These are phyloP conservation scores for Podaxis sp. DNA, from an alignment of 768 basidiomycete genomes.

Conservation along the genomic window DNA sequence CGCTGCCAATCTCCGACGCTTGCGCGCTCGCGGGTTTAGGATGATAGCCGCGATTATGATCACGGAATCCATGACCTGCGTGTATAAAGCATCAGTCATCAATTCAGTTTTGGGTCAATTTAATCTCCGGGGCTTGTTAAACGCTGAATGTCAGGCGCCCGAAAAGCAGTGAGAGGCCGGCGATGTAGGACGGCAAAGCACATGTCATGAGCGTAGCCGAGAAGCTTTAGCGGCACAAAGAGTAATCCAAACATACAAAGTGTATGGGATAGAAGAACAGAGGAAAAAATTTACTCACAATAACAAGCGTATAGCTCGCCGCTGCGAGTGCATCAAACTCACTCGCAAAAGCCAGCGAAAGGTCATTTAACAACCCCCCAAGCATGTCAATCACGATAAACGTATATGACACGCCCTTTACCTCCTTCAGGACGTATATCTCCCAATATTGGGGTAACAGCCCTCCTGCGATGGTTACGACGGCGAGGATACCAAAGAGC, in stretches of 20 bases:
- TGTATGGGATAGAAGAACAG: not conserved
- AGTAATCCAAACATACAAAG: not conserved
- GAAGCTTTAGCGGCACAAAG: not conserved
- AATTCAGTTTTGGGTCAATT: not conserved
- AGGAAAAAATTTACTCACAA: conserved; percentile 38
- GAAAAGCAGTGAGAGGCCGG: not conserved
- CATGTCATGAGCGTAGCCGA: too few species aligned
- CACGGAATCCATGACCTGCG: conserved; percentile 58
- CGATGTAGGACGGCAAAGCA: too few species aligned
- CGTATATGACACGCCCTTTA: conserved; percentile 64
- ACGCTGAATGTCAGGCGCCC: not conserved
- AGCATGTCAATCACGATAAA: conserved; percentile 73
- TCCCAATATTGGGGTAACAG: conserved; percentile 70
- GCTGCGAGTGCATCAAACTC: conserved; percentile 65
- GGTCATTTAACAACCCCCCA: conserved; percentile 68
- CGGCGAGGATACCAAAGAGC: conserved; percentile 63
- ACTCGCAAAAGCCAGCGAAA: conserved; percentile 67
- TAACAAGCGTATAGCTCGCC: conserved; percentile 60
- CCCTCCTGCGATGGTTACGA: conserved; percentile 53
- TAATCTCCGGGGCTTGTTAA: not conserved
- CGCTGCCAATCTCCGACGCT: conserved; percentile 29
- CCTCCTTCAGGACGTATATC: conserved; percentile 63
- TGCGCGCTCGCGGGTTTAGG: conserved; percentile 59
- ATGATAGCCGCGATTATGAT: conserved; percentile 62
- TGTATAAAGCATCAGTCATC: not conserved